Evolutionary conservation across 1,284 basidiomycete species (phyloP).

Genomic region (Athelia psychrophila): DNA sequence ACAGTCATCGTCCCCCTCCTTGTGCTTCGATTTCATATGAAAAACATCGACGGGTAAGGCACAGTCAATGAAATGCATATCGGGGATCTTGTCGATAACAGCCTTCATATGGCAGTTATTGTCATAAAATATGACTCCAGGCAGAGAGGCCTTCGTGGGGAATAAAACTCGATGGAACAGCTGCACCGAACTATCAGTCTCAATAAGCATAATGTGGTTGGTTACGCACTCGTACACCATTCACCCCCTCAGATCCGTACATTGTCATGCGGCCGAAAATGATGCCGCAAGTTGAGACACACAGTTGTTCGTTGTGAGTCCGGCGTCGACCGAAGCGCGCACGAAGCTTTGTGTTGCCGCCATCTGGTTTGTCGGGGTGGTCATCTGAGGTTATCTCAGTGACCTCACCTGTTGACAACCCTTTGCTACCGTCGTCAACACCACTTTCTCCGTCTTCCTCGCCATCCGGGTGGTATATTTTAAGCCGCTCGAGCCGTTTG

Average conservation of each 20-base stretch:
- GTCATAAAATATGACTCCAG: too few species aligned
- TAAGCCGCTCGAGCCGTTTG: constrained; percentile 12
- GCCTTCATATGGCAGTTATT: neutral
- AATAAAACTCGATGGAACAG: too few species aligned
- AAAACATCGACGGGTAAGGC: constrained; percentile 31
- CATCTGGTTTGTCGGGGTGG: constrained; percentile 17
- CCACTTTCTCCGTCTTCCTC: constrained; percentile 2
- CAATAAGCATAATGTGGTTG: too few species aligned
- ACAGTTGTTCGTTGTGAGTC: constrained; percentile 32
- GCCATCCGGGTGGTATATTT: constrained; percentile 10
- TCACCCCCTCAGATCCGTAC: constrained; percentile 22
- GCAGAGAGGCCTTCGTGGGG: too few species aligned
- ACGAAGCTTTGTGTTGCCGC: constrained; percentile 18
- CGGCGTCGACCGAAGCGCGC: constrained; percentile 23
- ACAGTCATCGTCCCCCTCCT: constrained; percentile 22
- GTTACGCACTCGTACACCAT: too few species aligned
- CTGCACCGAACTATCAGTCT: too few species aligned
- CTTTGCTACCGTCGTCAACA: neutral
- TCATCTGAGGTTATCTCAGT: too few species aligned
- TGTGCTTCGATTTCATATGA: constrained; percentile 31
- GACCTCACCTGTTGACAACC: too few species aligned
- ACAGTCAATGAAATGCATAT: constrained; percentile 12
- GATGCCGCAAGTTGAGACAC: constrained; percentile 28
- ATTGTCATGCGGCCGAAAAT: constrained; percentile 26
- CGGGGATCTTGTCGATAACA: constrained; percentile 11